Conservation (phyloP, 495 filamentous ascomycete species). For the Tricharina praecox region DNA sequence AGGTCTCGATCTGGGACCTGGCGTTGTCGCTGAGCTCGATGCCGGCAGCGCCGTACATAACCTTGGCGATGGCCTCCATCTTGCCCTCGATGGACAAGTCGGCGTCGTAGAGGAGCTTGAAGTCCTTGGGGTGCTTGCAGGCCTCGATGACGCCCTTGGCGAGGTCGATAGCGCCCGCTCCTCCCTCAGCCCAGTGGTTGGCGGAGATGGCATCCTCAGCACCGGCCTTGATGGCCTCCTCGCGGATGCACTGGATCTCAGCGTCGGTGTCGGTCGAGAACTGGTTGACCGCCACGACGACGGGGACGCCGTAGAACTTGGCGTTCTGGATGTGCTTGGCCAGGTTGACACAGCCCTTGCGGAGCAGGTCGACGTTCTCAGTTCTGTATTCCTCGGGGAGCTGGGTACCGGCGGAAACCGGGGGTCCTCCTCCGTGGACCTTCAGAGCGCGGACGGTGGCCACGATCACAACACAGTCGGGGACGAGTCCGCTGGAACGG, state of each 20-base stretch:
- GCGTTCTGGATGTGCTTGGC: conserved; percentile 89
- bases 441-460: conserved; percentile 91
- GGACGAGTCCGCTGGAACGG: conserved; percentile 76
- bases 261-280: conserved; percentile 88
- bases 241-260: conserved; percentile 71
- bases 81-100: conserved; percentile 71
- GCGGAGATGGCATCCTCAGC: conserved; percentile 85
- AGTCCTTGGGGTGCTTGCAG: conserved; percentile 69
- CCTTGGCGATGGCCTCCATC: conserved; percentile 74
- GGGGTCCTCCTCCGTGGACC: conserved; percentile 87
- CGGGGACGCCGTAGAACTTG: conserved; percentile 70
- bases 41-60: conserved; percentile 82
- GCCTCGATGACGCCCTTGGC: conserved; percentile 74
- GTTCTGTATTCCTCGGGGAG: conserved; percentile 73
- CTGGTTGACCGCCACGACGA: conserved; percentile 95
- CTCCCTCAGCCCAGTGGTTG: conserved; percentile 95
- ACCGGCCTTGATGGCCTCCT: conserved; percentile 82
- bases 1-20: conserved; percentile 88
- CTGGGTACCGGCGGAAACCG: conserved; percentile 69
- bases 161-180: conserved; percentile 74
- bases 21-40: conserved; percentile 90
- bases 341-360: conserved; percentile 80
- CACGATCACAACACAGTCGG: conserved; percentile 86
- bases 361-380: conserved; percentile 81
- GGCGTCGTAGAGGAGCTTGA: conserved; percentile 71